Evolutionary conservation across 257 asterid genomes (phyloP).

Genomic region (Oldenlandia corymbosa): DNA sequence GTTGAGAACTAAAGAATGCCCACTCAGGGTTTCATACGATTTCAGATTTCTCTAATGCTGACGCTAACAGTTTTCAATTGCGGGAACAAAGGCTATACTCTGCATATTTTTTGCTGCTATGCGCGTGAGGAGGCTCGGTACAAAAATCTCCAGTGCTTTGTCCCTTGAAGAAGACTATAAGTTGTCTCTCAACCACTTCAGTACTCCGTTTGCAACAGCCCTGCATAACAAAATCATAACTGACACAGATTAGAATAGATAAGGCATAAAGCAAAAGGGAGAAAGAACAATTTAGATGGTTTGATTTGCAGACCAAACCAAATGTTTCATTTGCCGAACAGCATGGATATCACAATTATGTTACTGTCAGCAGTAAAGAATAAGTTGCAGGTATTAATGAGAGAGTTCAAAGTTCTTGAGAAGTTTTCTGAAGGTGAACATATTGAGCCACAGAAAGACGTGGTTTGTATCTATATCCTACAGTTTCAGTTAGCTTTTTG

Average conservation of each 20-base stretch:
- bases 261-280: background rate
- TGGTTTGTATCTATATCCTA: too few species aligned
- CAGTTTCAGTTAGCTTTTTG: too few species aligned
- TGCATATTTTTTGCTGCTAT: slow-evolving; percentile 1
- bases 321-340: background rate
- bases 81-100: background rate
- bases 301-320: too few species aligned
- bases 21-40: background rate
- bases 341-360: background rate
- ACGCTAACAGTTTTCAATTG: background rate
- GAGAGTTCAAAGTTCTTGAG: background rate
- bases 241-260: background rate
- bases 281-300: too few species aligned
- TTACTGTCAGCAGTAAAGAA: background rate
- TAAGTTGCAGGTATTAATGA: background rate
- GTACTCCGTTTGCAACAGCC: slow-evolving; percentile 60
- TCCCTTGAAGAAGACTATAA: slow-evolving; percentile 26
- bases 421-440: background rate
- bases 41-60: background rate
- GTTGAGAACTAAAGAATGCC: slow-evolving; percentile 11
- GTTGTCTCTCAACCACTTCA: slow-evolving; percentile 75
- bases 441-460: too few species aligned
- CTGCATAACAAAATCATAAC: slow-evolving; percentile 32
- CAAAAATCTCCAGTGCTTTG: background rate
- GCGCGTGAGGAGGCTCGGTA: slow-evolving; percentile 1